Base-by-base conservation (phyloP, 83 land plant genomes). In the Isoetes engelmannii region DNA sequence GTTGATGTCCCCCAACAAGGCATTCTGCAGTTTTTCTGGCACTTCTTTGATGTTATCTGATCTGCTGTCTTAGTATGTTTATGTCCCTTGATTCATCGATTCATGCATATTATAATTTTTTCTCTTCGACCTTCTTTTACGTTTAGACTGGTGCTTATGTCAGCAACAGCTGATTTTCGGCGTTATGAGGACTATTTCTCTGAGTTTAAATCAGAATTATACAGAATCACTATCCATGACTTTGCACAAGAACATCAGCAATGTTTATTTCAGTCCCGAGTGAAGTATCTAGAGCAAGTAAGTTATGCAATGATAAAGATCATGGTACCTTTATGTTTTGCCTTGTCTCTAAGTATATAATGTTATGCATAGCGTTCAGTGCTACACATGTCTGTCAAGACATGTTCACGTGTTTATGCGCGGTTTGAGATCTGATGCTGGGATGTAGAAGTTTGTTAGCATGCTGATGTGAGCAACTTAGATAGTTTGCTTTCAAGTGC, bases 91-190 rank as follows among this genome's bases (percentile, higher is more conserved):
- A 51, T 51, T 12, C 55, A 51, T 51, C 1, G 15, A 51, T 51
- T 12, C 55, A 51, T 17, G 17, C 55, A 51, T 17, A 51, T 51
- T 12, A 0, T 12, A 12, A 15, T 51, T 51, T 51, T 12, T 51
- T 51, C 55, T 51, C 1, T 17, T 51, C 3, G 17, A 51, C 3
- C 55, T 7, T 70, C 43, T 72, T 10, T 47, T 57, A 13, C 21
- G 18, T 79, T 9, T 73, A 91, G 96, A 83, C 65, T 91, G 71
- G 92, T 91, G 3, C 75, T 91, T 68, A 91, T 91, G 96, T 91
- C 96, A 55, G 96, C 96, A 19, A 90, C 96, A 41, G 92, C 92
- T 59, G 92, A 91, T 76, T 86, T 82, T 72, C 20, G 74, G 56
- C 74, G 85, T 66, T 91, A 91, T 57, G 82, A 81, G 61, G 92